These are phyloP conservation scores for Logfia minima DNA, from an alignment of 129 eudicot genomes.

Conservation along the genomic window DNA sequence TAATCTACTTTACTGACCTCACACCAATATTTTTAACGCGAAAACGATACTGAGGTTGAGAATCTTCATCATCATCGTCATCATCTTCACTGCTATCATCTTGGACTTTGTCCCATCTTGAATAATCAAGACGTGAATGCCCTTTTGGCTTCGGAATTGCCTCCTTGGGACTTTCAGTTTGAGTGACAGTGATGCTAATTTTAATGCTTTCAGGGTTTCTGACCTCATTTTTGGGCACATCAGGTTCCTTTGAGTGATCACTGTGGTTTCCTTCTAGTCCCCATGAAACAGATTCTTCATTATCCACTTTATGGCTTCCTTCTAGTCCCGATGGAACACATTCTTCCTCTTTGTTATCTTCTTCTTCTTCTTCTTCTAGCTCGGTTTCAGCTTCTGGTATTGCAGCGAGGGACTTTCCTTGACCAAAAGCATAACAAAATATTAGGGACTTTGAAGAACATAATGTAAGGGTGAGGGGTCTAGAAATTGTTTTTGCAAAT, in stretches of 20 bases:
- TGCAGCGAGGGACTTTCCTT: constrained; percentile 96
- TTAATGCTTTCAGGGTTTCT: constrained; percentile 25
- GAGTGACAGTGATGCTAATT: constrained; percentile 21
- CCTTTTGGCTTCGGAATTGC: constrained; percentile 82
- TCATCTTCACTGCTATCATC: constrained; percentile 90
- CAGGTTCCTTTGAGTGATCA: constrained; percentile 2
- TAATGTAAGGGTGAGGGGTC: background rate
- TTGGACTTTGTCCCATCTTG: constrained; percentile 84
- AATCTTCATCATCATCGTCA: constrained; percentile 70
- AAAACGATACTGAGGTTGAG: constrained; percentile 82
- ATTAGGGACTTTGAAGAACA: background rate
- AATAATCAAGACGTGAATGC: constrained; percentile 83
- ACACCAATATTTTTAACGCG: constrained; percentile 87
- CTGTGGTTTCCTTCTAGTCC: constrained; percentile 28
- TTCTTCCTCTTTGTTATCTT: constrained; percentile 53
- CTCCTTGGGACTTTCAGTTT: constrained; percentile 33
- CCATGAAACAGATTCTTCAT: constrained; percentile 16
- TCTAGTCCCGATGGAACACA: background rate
- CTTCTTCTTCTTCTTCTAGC: constrained; percentile 73
- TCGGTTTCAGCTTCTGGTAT: constrained; percentile 88
- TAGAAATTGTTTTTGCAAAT: background rate
- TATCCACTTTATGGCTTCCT: constrained; percentile 24
- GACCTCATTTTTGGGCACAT: constrained; percentile 21
- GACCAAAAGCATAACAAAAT: constrained; percentile 36
- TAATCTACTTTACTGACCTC: constrained; percentile 55